These are phyloP conservation scores for Mrakia blollopis DNA, from an alignment of 768 basidiomycete genomes.

Conservation along the genomic window DNA sequence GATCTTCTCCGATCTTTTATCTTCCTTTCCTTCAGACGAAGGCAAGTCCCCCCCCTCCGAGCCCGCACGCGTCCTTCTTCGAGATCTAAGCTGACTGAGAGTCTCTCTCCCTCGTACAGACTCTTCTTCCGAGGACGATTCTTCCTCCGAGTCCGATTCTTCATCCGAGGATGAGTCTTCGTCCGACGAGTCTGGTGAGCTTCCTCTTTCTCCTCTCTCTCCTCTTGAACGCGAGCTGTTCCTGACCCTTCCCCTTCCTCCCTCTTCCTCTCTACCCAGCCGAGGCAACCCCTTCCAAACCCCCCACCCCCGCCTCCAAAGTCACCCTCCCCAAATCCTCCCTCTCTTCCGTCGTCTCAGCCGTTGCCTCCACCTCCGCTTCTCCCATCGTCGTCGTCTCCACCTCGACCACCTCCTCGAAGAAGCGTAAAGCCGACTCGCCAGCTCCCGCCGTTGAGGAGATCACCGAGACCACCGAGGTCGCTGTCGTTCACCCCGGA, in stretches of 20 bases:
- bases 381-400: background rate
- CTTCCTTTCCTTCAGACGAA: background rate
- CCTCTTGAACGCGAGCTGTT: background rate
- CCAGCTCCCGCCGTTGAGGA: background rate
- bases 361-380: slow-evolving; percentile 3
- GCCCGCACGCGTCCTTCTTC: background rate
- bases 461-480: background rate
- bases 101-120: background rate
- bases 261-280: background rate
- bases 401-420: slow-evolving; percentile 17
- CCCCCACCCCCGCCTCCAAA: background rate
- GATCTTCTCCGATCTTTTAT: background rate
- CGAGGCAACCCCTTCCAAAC: slow-evolving; percentile 4
- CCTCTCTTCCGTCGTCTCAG: slow-evolving; percentile 15
- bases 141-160: slow-evolving; percentile 32
- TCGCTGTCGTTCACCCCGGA: background rate
- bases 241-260: background rate
- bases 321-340: background rate
- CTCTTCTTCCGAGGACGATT: slow-evolving; percentile 11
- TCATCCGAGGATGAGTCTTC: slow-evolving; percentile 31
- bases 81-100: background rate
- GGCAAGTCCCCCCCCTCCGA: background rate
- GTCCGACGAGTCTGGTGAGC: slow-evolving; percentile 18
- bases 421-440: slow-evolving; percentile 31
- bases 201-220: background rate